phyloP scores from a whole-genome alignment of 495 filamentous ascomycete species.

The Peziza echinospora region DNA sequence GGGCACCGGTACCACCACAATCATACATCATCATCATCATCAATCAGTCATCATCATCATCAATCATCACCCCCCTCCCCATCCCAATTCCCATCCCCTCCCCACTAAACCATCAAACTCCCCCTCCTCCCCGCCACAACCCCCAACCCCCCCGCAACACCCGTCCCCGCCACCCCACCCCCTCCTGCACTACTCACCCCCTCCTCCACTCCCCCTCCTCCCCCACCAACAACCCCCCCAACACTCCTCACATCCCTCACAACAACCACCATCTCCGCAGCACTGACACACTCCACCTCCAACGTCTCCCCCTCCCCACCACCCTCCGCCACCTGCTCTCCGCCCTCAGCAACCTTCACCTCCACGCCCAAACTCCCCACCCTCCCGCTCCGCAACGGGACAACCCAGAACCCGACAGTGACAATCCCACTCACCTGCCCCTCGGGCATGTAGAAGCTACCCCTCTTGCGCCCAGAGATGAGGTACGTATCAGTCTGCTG shows the following conservation, averaged over 20 bases:
- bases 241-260: conserved; percentile 43
- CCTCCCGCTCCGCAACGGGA: conserved; percentile 58
- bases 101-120: not conserved
- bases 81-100: not conserved
- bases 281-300: conserved; percentile 60
- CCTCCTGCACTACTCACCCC: conserved; percentile 60
- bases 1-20: too few species aligned
- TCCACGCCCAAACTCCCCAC: conserved; percentile 58
- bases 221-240: conserved; percentile 8
- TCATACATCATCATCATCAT: too few species aligned
- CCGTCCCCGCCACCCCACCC: conserved; percentile 46
- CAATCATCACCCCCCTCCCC: not conserved
- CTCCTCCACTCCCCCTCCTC: conserved; percentile 36
- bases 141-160: conserved; percentile 15
- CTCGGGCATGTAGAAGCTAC: conserved; percentile 33
- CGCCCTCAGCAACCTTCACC: conserved; percentile 27
- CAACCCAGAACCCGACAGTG: conserved; percentile 35
- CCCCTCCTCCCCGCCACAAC: conserved; percentile 8
- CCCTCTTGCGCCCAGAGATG: conserved; percentile 56
- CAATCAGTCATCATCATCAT: too few species aligned
- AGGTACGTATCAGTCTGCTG: conserved; percentile 81
- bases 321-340: conserved; percentile 4
- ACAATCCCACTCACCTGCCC: conserved; percentile 29
- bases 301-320: conserved; percentile 26
- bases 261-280: conserved; percentile 55